Evolutionary conservation across 495 filamentous ascomycete species (phyloP), one percentile per base, ranked within the genome.

Genomic region (Pyrenula massariospora): DNA sequence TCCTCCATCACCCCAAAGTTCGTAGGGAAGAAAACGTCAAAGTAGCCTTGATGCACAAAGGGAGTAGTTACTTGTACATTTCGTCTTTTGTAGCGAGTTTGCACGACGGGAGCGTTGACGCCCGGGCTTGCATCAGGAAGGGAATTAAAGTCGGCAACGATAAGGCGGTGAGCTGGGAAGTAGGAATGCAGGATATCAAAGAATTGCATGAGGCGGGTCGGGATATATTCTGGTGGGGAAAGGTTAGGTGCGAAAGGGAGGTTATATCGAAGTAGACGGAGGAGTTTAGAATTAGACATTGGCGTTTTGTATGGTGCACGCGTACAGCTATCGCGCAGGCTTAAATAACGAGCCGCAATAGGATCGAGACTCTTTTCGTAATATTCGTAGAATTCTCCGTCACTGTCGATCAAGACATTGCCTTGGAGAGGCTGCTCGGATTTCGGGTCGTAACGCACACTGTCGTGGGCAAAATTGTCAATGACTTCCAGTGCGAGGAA

Each of bases 401-500:
- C 63, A 10, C 70, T 71, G 64, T 95, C 89, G 69, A 97, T 89
- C 22, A 97, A 71, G 11, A 96, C 93, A 47, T 79, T 81, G 48
- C 88, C 89, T 70, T 99, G 93, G 51, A 93, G 77, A 0, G 91
- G 85, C 52, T 82, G 65, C 63, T 87, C 84, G 19, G 89, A 94
- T 31, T 69, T 63, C 3, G 78, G 70, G 68, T 96, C 83, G 75
- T 95, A 96, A 60, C 93, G 89, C 62, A 99, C 80, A 48, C 83
- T 77, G 73, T 99, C 93, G 73, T 99, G 93, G 22, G 88, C 84
- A 70, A 99, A 97, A 70, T 99, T 99, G 72, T 99, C 93, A 63
- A 96, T 91, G 56, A 99, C 93, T 66, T 99, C 93, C 62, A 99
- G 84, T n/a, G 91, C 93, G 2, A 99, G 79, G 75, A 99, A 96